These are phyloP conservation scores for Fusarium compactum DNA, from an alignment of 2,329 filamentous ascomycete genomes.

Conservation along the genomic window DNA sequence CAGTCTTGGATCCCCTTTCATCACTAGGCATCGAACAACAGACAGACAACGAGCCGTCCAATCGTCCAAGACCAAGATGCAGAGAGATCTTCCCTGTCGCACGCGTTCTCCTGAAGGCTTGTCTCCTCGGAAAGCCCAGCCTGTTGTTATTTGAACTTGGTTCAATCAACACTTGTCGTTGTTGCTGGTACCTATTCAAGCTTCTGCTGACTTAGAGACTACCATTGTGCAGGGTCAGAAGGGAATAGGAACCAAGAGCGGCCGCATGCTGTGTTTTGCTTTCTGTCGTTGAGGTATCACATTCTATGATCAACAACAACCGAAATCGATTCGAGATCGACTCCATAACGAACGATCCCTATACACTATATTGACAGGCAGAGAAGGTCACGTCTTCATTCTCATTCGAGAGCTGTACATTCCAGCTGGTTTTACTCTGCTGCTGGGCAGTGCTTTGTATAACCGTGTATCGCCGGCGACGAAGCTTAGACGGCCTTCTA, in stretches of 20 bases:
- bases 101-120: not conserved
- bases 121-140: not conserved
- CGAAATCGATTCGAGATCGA: not conserved
- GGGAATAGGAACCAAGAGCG: not conserved
- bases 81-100: not conserved
- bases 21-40: not conserved
- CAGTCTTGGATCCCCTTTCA: not conserved
- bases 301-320: conserved; percentile 1
- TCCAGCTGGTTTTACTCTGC: not conserved
- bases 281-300: no score
- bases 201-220: not conserved
- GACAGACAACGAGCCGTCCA: not conserved
- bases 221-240: not conserved
- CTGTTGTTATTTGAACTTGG: not conserved
- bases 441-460: not conserved
- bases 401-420: not conserved
- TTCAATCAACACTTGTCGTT: not conserved
- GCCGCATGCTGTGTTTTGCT: not conserved
- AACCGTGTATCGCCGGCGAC: not conserved
- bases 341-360: conserved; percentile 8
- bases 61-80: not conserved
- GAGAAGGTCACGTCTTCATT: not conserved
- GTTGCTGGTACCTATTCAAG: not conserved
- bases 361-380: not conserved
- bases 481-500: not conserved